These are phyloP conservation scores for Pythium dissotocum DNA, from an alignment of 352 stramenopile genomes.

Conservation along the genomic window DNA sequence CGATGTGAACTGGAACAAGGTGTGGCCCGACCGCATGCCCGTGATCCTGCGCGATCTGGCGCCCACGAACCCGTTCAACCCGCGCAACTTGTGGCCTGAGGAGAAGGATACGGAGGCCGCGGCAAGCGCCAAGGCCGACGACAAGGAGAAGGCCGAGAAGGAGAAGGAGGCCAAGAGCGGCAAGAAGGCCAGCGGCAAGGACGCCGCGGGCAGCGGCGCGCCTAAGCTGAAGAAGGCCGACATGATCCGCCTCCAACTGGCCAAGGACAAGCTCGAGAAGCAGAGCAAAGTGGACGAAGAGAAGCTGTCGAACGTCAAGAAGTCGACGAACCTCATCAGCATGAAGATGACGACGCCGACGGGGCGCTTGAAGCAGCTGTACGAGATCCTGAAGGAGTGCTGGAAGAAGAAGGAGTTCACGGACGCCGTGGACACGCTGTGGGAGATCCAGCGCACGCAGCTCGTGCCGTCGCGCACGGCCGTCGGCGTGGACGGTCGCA, in stretches of 20 bases:
- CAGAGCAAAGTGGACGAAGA: conserved; percentile 88
- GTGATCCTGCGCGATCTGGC: conserved; percentile 86
- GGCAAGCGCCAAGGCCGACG: conserved; percentile 20
- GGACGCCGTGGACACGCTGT: conserved; percentile 84
- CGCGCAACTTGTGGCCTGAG: conserved; percentile 82
- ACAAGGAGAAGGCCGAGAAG: conserved; percentile 27
- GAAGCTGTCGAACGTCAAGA: conserved; percentile 87
- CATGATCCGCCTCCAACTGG: conserved; percentile 83
- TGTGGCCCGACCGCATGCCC: conserved; percentile 87
- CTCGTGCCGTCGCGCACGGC: conserved; percentile 47
- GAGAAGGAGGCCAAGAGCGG: conserved; percentile 18
- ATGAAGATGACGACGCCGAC: conserved; percentile 89
- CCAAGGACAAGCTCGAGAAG: conserved; percentile 87
- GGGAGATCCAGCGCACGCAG: conserved; percentile 84
- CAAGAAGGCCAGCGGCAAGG: conserved; percentile 39
- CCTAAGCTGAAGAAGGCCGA: conserved; percentile 86
- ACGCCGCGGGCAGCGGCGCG: conserved; percentile 24
- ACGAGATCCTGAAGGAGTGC: conserved; percentile 83
- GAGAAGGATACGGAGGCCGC: conserved; percentile 59
- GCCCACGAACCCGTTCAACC: conserved; percentile 86
- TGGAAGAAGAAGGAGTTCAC: conserved; percentile 87
- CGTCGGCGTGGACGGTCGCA: conserved; percentile 42
- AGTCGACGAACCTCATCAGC: conserved; percentile 70
- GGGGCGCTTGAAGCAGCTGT: conserved; percentile 79
- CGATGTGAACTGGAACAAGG: conserved; percentile 89